Percentiles rank a stretch among this genome's conserved stretches.
Evolutionary conservation across 345 rosid species (phyloP).

Genomic region (Boechera stricta): DNA sequence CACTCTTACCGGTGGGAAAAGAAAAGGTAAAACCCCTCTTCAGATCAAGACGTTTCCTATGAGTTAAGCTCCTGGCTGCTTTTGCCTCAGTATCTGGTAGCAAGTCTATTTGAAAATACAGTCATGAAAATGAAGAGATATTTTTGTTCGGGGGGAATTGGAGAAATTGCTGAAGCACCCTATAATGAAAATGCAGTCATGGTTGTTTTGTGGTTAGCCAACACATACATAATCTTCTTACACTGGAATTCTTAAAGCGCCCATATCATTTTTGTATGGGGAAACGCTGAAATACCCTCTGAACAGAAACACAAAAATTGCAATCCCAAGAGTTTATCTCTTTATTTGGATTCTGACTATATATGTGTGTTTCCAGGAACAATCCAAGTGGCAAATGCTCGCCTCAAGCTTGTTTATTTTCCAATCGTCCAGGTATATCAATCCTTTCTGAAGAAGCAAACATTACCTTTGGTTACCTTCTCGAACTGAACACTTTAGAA

Average conservation of each 20-base stretch:
- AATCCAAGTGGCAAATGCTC: conserved; percentile 63
- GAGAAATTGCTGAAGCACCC: neutral
- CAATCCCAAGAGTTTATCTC: conserved; percentile 1
- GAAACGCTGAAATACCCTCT: neutral
- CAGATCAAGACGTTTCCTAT: conserved; percentile 7
- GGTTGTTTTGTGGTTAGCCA: conserved; percentile 2
- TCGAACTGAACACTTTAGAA: conserved; percentile 6
- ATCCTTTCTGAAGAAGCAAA: conserved; percentile 12
- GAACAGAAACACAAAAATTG: neutral
- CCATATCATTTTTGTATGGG: neutral
- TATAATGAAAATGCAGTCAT: conserved; percentile 4
- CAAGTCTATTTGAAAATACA: neutral
- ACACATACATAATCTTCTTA: neutral
- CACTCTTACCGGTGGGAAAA: conserved; percentile 31
- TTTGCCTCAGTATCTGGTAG: conserved; percentile 20
- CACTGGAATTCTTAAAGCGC: neutral
- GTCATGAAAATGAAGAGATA: neutral
- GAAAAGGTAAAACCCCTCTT: conserved; percentile 33
- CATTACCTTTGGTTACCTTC: conserved; percentile 14
- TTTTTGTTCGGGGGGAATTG: neutral
- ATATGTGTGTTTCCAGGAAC: conserved; percentile 32
- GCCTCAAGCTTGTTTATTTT: conserved; percentile 69
- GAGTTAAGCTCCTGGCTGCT: neutral
- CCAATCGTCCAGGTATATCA: conserved; percentile 64
- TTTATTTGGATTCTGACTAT: conserved; percentile 33